A percentile compares a stretch with the other conserved stretches of the same genome.
Conservation (phyloP, 768 basidiomycete species). For the Pleurotus tuoliensis region DNA sequence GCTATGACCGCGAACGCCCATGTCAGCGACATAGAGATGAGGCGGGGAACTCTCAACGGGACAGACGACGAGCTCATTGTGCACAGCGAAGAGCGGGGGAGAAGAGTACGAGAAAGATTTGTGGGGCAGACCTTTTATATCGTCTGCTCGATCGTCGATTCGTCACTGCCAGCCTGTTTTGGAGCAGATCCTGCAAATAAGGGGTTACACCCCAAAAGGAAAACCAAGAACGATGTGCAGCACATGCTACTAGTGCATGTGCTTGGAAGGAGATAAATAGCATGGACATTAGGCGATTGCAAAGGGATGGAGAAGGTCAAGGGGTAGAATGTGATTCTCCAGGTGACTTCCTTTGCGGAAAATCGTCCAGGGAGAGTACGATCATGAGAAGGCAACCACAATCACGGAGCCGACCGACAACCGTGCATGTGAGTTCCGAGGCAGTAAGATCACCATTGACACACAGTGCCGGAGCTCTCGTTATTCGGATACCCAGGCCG, state of each 20-base stretch:
- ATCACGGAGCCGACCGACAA: not conserved
- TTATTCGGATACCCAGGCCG: not conserved
- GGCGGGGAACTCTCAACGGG: conserved; percentile 19
- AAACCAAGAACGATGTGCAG: not conserved
- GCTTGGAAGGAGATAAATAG: conserved; percentile 4
- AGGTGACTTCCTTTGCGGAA: not conserved
- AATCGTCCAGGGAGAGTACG: not conserved
- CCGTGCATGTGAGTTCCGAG: not conserved
- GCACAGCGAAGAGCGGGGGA: conserved; percentile 2
- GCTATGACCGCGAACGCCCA: conserved; percentile 19
- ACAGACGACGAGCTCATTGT: conserved; percentile 9
- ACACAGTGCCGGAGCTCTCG: not conserved
- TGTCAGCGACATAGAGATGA: conserved; percentile 23
- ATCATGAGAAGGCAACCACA: not conserved
- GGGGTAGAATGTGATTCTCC: not conserved
- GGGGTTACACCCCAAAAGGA: not conserved
- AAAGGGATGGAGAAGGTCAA: no score
- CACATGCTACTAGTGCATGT: not conserved
- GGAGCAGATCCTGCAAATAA: not conserved
- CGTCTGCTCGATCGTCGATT: not conserved
- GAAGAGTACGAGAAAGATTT: not conserved
- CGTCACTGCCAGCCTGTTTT: not conserved
- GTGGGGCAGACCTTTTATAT: not conserved
- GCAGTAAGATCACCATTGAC: not conserved
- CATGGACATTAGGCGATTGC: not conserved